phyloP scores from a whole-genome alignment of 164 flowering plant genomes.

The grape (Vitis vinifera) region ASM3070453v1 NC_081810.1:8347501-8348000 shows the following conservation, averaged over 20 bases:
- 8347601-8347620: too few relatives aligned
- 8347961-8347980: slow-evolving; percentile 78
- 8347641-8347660: too few relatives aligned
- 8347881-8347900: slow-evolving; percentile 98
- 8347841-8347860: slow-evolving; percentile 82
- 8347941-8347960: slow-evolving; percentile 93
- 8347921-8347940: slow-evolving; percentile 98
- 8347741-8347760: background rate
- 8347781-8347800: background rate
- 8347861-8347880: slow-evolving; percentile 94
- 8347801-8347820: background rate
- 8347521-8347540: too few relatives aligned
- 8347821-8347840: background rate
- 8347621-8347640: too few relatives aligned
- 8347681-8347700: too few relatives aligned
- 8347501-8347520: too few relatives aligned
- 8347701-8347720: background rate
- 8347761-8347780: background rate
- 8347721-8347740: background rate
- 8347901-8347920: slow-evolving; percentile 91
- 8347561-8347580: too few relatives aligned
- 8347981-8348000: slow-evolving; percentile 99
- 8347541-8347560: too few relatives aligned
- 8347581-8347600: too few relatives aligned
- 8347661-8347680: too few relatives aligned